These are phyloP conservation scores for Sordaria brevicollis DNA, from an alignment of 495 filamentous ascomycete genomes.

Conservation along the genomic window DNA sequence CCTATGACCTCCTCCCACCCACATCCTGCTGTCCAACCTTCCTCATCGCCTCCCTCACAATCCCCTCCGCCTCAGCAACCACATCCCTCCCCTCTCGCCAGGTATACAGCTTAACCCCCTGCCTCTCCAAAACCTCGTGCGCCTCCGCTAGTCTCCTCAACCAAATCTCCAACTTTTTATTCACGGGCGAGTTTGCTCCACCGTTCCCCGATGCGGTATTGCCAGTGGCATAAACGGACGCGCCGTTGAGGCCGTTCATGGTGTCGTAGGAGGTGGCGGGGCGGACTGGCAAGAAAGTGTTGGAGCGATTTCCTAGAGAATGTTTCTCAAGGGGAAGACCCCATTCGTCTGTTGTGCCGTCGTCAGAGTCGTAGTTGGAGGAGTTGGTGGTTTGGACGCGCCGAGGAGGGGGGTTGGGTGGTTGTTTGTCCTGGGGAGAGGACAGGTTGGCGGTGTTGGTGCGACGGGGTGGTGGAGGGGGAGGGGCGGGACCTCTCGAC, in stretches of 20 bases:
- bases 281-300: neutral
- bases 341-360: neutral
- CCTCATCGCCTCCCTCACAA: slow-evolving; percentile 33
- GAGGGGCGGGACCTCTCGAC: slow-evolving; percentile 2
- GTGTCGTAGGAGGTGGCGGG: neutral
- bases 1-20: slow-evolving; percentile 14
- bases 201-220: neutral
- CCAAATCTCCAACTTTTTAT: slow-evolving; percentile 82
- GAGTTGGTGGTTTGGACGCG: slow-evolving; percentile 12
- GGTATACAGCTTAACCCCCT: slow-evolving; percentile 65
- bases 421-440: neutral
- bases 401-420: slow-evolving; percentile 1
- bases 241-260: slow-evolving; percentile 5
- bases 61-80: slow-evolving; percentile 36
- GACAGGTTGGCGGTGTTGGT: slow-evolving; percentile 10
- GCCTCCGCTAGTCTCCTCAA: slow-evolving; percentile 65
- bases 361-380: slow-evolving; percentile 4
- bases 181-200: slow-evolving; percentile 25
- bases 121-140: slow-evolving; percentile 51
- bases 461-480: slow-evolving; percentile 3
- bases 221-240: neutral
- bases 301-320: neutral
- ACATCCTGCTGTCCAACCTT: slow-evolving; percentile 20
- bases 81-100: slow-evolving; percentile 86
- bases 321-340: neutral